Evolutionary conservation across 192 early-diverging fungal species (phyloP).

Genomic region (Rhizophagus clarus): DNA sequence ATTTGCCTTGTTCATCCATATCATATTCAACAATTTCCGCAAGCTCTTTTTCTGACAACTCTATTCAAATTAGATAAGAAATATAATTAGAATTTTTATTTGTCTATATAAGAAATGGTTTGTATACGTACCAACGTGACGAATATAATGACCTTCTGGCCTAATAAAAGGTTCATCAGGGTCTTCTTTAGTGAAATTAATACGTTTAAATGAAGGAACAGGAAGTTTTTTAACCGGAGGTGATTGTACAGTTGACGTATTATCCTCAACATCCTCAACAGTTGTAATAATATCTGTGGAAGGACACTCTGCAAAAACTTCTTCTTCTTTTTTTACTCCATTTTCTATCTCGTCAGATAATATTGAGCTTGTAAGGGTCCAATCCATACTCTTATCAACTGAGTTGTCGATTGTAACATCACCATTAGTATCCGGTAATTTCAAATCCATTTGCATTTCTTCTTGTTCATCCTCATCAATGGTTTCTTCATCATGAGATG

Average conservation of each 20-base stretch:
- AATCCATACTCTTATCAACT: background rate
- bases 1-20: constrained; percentile 93
- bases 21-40: constrained; percentile 88
- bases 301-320: background rate
- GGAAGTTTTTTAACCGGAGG: constrained; percentile 39
- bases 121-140: constrained; percentile 55
- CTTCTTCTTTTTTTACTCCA: background rate
- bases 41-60: constrained; percentile 60
- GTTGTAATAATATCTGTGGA: background rate
- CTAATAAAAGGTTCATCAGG: constrained; percentile 51
- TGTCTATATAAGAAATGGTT: too few species aligned
- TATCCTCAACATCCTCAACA: background rate
- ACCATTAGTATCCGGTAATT: background rate
- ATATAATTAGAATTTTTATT: background rate
- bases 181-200: constrained; percentile 35
- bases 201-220: constrained; percentile 45
- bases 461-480: constrained; percentile 23
- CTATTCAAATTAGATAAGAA: constrained; percentile 34
- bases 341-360: background rate
- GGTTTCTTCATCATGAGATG: constrained; percentile 22
- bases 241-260: constrained; percentile 29
- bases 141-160: constrained; percentile 73
- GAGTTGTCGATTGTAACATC: background rate
- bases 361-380: background rate
- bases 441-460: background rate